phyloP scores from a whole-genome alignment of 2,329 filamentous ascomycete species.

The Ascomycota sp. region DNA sequence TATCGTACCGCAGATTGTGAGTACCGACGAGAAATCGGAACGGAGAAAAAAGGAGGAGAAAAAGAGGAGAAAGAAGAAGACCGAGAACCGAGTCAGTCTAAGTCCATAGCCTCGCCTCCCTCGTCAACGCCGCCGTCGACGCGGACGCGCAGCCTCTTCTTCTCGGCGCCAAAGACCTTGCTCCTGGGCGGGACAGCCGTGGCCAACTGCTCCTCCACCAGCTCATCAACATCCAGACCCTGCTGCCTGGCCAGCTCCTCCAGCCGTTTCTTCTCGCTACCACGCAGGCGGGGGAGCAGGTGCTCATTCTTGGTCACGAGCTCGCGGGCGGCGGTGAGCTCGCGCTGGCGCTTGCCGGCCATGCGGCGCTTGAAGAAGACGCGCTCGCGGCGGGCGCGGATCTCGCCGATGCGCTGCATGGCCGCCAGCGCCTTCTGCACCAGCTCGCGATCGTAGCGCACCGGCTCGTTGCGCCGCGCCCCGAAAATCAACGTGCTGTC shows the following conservation, averaged over 20 bases:
- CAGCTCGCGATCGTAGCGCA: conserved; percentile 89
- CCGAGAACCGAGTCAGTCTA: conserved; percentile 9
- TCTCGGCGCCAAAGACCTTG: conserved; percentile 22
- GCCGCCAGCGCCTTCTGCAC: conserved; percentile 73
- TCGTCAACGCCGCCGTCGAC: conserved; percentile 15
- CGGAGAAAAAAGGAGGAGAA: no score
- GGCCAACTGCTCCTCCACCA: conserved; percentile 12
- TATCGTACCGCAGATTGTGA: no score
- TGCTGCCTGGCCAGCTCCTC: conserved; percentile 31
- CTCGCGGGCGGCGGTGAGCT: conserved; percentile 64
- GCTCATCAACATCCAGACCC: conserved; percentile 25
- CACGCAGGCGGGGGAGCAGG: conserved; percentile 56
- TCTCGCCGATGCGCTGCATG: conserved; percentile 80
- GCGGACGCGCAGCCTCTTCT: conserved; percentile 17
- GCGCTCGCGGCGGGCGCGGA: conserved; percentile 63
- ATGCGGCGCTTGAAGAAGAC: conserved; percentile 89
- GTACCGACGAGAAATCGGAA: no score
- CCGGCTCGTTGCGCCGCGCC: conserved; percentile 78
- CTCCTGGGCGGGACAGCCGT: conserved; percentile 8
- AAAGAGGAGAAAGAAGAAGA: background rate
- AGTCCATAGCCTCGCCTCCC: conserved; percentile 12
- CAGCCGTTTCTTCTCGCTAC: conserved; percentile 38
- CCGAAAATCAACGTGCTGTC: conserved; percentile 87
- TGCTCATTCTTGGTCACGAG: conserved; percentile 85
- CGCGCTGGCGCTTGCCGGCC: conserved; percentile 70